phyloP scores from a whole-genome alignment of 148 eudicot species.

The Chenopodium album region DNA sequence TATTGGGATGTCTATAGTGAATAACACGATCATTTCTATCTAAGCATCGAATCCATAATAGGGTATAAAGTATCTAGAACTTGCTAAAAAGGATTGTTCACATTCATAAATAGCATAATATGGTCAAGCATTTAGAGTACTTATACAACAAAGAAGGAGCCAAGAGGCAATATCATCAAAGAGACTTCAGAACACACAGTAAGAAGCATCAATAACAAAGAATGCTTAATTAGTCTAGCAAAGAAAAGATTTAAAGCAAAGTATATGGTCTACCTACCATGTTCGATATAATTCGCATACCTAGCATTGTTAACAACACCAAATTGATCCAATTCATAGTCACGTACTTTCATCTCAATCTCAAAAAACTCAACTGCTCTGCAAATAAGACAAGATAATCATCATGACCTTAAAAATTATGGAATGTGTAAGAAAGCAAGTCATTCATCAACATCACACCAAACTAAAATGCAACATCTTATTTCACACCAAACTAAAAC shows the following conservation, averaged over 20 bases:
- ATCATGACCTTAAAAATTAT: neutral
- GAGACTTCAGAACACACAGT: no score
- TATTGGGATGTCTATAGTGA: no score
- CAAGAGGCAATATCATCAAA: no score
- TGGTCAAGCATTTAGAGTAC: no score
- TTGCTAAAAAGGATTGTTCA: neutral
- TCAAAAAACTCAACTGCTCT: conserved; percentile 62
- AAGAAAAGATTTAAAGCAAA: neutral
- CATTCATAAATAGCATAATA: neutral
- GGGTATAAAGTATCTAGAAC: neutral
- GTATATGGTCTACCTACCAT: conserved; percentile 46
- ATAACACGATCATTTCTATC: no score
- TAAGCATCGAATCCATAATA: neutral
- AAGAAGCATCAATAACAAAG: neutral
- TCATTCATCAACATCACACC: neutral
- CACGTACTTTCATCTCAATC: conserved; percentile 75
- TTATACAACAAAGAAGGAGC: no score
- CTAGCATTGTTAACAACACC: conserved; percentile 95
- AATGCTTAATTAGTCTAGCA: neutral
- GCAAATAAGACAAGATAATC: conserved; percentile 21
- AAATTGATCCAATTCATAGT: conserved; percentile 86
- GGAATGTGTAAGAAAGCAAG: neutral
- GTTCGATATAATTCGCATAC: conserved; percentile 83
- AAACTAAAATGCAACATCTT: no score
- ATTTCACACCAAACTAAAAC: no score